Base-by-base conservation (phyloP, 148 eudicot species). In the Simmondsia chinensis region DNA sequence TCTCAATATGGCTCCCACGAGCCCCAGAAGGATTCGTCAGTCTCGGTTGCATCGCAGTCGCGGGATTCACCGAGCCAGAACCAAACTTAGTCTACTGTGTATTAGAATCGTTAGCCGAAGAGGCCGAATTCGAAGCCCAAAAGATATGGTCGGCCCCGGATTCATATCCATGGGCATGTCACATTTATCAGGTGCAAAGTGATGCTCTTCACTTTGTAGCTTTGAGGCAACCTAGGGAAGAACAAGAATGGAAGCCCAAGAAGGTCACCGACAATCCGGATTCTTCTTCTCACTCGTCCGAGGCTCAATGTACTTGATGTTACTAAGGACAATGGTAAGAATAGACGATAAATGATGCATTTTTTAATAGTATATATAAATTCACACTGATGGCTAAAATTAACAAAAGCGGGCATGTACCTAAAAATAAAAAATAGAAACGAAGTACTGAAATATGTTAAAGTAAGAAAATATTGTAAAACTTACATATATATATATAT, bases 151-250 rank as follows among this genome's bases (percentile, higher is more conserved):
- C 81, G 16, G 81, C 96, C 0, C 71, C 79, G 3, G 87, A 73
- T 39, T 64, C 94, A 7, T 93, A 82, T 66, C 99, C 99, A 5
- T 93, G 99, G 99, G 83, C 83, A 22, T 93, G 99, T 56, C 86
- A 83, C 58, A 68, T 86, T 11, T 86, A 93, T 50, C 94, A 93
- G 69, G 78, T 83, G 39, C 72, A 61, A 22, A 93, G 99, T 18
- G 75, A 68, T 14, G 89, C 99, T 38, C 89, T 86, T 58, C 94
- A 82, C 20, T 93, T 86, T 58, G 71, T 80, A 53, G 94, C 94
- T 3, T 56, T 91, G 35, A 70, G 99, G 41, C 83, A 66, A 42
- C 71, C 81, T 9, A 71, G 48, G 45, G 94, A 82, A 65, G 89
- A 77, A 43, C 57, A 81, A 7, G 61, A 58, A 20, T 80, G 94